Percentiles rank a stretch among this genome's conserved stretches.
Evolutionary conservation across 2,329 filamentous ascomycete genomes (phyloP).

Genomic region (Aspergillus niger): DNA sequence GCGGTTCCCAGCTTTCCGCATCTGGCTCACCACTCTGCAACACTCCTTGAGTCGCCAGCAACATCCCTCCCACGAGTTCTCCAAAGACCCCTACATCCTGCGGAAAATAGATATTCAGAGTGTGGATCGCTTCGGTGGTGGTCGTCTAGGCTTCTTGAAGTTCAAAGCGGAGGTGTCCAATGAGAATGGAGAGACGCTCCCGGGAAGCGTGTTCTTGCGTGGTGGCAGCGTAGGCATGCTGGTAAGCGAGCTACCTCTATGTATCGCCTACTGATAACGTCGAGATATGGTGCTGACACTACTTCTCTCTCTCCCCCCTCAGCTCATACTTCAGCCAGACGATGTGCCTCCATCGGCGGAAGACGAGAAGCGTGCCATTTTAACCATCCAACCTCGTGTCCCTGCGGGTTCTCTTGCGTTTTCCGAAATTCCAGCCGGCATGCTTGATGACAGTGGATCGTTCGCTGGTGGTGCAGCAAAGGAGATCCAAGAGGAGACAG

Average conservation of each 20-base stretch:
- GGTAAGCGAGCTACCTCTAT: conserved; percentile 32
- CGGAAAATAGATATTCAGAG: conserved; percentile 56
- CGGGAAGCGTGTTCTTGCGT: conserved; percentile 59
- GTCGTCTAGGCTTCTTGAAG: conserved; percentile 59
- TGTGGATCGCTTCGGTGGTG: conserved; percentile 55
- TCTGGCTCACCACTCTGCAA: conserved; percentile 56
- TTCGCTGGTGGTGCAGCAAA: conserved; percentile 58
- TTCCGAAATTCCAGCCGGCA: conserved; percentile 61
- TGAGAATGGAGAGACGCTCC: conserved; percentile 52
- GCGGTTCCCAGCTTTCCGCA: conserved; percentile 56
- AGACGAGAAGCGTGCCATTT: conserved; percentile 50
- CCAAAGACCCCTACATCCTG: conserved; percentile 54
- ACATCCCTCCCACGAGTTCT: conserved; percentile 51
- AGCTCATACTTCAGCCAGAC: conserved; percentile 59
- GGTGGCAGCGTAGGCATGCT: conserved; percentile 62
- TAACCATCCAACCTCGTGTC: conserved; percentile 60
- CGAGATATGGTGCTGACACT: not conserved
- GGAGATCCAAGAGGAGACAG: conserved; percentile 61
- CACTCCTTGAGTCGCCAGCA: conserved; percentile 52
- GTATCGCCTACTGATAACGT: not conserved
- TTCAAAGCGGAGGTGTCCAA: conserved; percentile 58
- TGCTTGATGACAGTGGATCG: conserved; percentile 58
- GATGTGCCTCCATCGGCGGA: conserved; percentile 47
- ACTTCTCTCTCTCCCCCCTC: not conserved
- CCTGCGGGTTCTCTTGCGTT: conserved; percentile 58